phyloP scores from a whole-genome alignment of 306 rosid genomes.

The Trifolium repens region DNA sequence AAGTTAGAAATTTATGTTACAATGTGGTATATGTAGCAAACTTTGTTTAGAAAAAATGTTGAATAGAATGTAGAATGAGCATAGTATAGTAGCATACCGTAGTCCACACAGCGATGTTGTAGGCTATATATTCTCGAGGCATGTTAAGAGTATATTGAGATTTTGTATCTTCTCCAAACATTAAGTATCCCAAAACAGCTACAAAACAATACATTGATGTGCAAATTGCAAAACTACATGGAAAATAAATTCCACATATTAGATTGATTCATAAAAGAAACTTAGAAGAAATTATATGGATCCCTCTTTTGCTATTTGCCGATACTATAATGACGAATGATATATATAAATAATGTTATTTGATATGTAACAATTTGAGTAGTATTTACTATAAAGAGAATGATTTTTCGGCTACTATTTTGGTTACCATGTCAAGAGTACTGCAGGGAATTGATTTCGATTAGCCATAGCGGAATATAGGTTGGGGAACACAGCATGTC shows the following conservation, averaged over 20 bases:
- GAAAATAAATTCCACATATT: constrained; percentile 1
- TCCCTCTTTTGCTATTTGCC: too few species aligned
- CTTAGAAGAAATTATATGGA: background rate
- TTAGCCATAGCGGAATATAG: constrained; percentile 88
- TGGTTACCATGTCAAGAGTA: constrained; percentile 81
- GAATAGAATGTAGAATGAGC: constrained; percentile 34
- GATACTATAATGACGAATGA: too few species aligned
- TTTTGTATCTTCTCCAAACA: constrained; percentile 68
- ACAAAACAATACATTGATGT: constrained; percentile 70
- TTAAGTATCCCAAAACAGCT: constrained; percentile 82
- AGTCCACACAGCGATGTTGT: constrained; percentile 92
- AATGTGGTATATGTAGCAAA: too few species aligned
- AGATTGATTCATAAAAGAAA: background rate
- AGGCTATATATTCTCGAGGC: constrained; percentile 72
- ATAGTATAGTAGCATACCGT: constrained; percentile 62
- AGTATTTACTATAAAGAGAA: too few species aligned
- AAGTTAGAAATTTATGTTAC: constrained; percentile 30
- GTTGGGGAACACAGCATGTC: constrained; percentile 97
- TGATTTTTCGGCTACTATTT: background rate
- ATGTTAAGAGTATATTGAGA: constrained; percentile 94
- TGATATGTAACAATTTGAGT: too few species aligned
- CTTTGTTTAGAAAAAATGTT: background rate
- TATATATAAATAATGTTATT: too few species aligned
- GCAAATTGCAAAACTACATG: constrained; percentile 69
- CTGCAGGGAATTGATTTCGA: constrained; percentile 77